Base-by-base conservation (phyloP, 176 grass and related monocot species). In the Calamus simplicifolius region DNA sequence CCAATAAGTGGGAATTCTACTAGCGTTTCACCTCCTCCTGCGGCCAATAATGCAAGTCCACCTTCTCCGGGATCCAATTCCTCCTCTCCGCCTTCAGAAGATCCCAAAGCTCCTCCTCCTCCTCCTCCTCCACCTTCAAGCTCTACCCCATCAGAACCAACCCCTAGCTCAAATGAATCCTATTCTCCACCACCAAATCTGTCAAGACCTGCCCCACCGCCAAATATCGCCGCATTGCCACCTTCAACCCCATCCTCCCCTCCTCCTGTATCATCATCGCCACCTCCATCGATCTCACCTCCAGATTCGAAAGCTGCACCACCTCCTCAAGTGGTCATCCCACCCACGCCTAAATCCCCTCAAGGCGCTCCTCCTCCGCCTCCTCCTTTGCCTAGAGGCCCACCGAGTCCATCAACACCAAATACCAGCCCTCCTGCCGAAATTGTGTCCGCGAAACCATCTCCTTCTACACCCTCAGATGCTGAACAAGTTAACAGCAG, bases 351-450 rank as follows among this genome's bases (percentile, higher is more conserved):
- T 10, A 43, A 12, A 43, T 10, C 35, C 12, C 35, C 35, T 2
- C 35, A 12, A 43, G 35, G 35, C 35, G 2, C 35, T 6, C 35
- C 35, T n/a, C n/a, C n/a, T 43, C 35, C 35, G 12, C 12, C 56
- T 18, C 29, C 52, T 49, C 21, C 12, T 10, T 8, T 54, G 5
- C n/a, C 49, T 67, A 29, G 17, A 52, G 27, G 25, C 12, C 25
- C 64, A 3, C 64, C 64, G 6, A 35, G 17, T 56, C 18, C 65
- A 16, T 52, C 54, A 27, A 27, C 52, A 16, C n/a, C 77, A 3
- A 38, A 6, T 17, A 27, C 65, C 26, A 25, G 21, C 16, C 18
- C 56, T 5, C 27, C 54, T 14, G 4, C 16, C 17, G 18, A 26
- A 18, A 12, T 15, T 6, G 5, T 23, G 14, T 31, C 67, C 6